Evolutionary conservation across 2,329 filamentous ascomycete genomes (phyloP), one percentile per base, ranked within the genome.

Genomic region (Tolypocladium endophyticum): DNA sequence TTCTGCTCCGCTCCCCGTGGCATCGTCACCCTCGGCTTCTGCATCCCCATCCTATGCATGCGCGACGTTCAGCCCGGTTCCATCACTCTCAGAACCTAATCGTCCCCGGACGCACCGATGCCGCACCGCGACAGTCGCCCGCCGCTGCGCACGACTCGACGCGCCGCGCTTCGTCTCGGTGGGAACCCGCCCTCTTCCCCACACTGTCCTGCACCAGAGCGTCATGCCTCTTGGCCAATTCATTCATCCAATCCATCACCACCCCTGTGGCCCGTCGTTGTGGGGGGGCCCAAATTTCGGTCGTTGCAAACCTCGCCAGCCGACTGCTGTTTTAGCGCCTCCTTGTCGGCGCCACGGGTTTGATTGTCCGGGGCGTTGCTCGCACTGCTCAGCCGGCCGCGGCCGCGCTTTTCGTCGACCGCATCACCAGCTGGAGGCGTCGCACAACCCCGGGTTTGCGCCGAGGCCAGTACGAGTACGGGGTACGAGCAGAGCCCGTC

Each of bases 251-350:
- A 60, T 59, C 52, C 55, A 35, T 35, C 57, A 30, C 28, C 54
- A 55, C 55, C 36, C 41, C 43, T 58, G 50, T 30, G 43, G 52
- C 52, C 45, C 41, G 57, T 54, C 59, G 30, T 16, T 56, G 59
- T 58, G 61, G 56, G 61, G 53, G 39, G 61, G 36, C 20, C 45
- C 61, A 62, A 62, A 62, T 62, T 59, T 62, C 61, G 56, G 56
- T 30, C 60, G 58, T 58, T 61, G 58, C 45, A 36, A 56, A 47
- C 39, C 50, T 58, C 53, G 56, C 53, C 43, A 54, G 38, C 57
- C 23, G 23, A 43, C 35, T 33, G 38, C 45, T 12, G 25, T 53
- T 30, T 28, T 60, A 60, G 58, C 58, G 58, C 43, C 25, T 55
- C 50, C 57, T 47, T 20, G n/a, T 28, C 28, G 23, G 50, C 50